Evolutionary conservation across 2,329 filamentous ascomycete genomes (phyloP).

Genomic region (Aspergillus eucalypticola): DNA sequence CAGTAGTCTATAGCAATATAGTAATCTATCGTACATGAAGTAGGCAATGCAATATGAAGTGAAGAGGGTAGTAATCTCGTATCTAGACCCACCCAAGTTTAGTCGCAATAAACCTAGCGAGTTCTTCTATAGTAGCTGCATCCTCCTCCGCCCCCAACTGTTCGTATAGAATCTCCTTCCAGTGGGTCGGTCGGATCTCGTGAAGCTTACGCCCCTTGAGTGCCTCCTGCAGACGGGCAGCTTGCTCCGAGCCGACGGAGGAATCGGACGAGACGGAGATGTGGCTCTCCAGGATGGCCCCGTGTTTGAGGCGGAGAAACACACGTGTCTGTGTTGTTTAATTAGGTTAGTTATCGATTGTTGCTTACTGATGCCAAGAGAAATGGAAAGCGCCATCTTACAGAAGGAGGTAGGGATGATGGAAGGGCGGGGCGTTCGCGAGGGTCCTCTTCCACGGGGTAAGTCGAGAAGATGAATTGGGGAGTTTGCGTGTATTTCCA

Average conservation of each 20-base stretch:
- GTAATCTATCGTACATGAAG: background rate
- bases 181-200: slow-evolving; percentile 43
- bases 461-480: slow-evolving; percentile 70
- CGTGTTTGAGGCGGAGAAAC: slow-evolving; percentile 44
- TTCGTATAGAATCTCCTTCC: slow-evolving; percentile 28
- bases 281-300: slow-evolving; percentile 42
- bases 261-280: slow-evolving; percentile 41
- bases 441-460: slow-evolving; percentile 60
- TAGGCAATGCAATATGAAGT: no score
- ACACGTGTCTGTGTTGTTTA: slow-evolving; percentile 37
- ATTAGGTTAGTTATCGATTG: background rate
- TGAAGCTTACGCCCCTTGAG: slow-evolving; percentile 50
- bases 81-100: slow-evolving; percentile 25
- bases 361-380: background rate
- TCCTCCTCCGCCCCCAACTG: slow-evolving; percentile 17
- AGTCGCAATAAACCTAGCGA: slow-evolving; percentile 29
- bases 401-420: slow-evolving; percentile 49
- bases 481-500: slow-evolving; percentile 90
- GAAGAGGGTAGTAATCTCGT: background rate
- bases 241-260: slow-evolving; percentile 35
- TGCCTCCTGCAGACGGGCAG: slow-evolving; percentile 30
- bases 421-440: slow-evolving; percentile 56
- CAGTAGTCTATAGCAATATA: background rate
- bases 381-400: slow-evolving; percentile 31
- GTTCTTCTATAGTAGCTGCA: slow-evolving; percentile 21